phyloP scores from a whole-genome alignment of 1,284 basidiomycete genomes.

The Chalciporus sp. region DNA sequence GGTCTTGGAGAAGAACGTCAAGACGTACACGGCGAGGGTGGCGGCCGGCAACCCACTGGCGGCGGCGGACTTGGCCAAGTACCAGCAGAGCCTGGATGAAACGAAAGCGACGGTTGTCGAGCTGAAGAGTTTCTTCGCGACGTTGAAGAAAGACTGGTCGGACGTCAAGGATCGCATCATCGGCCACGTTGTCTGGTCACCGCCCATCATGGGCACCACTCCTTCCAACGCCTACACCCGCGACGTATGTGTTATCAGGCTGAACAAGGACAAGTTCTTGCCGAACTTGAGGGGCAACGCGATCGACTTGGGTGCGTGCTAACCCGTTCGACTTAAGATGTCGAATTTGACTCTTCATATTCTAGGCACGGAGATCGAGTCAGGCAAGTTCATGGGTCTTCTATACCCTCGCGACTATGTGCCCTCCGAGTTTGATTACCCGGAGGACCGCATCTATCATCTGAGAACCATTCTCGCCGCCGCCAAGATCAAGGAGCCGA shows the following conservation, averaged over 20 bases:
- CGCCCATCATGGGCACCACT: too few relatives aligned
- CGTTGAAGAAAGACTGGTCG: slow-evolving; percentile 10
- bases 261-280: too few relatives aligned
- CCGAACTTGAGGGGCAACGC: too few relatives aligned
- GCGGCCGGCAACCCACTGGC: slow-evolving; percentile 6
- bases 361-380: too few relatives aligned
- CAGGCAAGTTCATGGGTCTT: neutral
- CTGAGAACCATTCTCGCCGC: slow-evolving; percentile 14
- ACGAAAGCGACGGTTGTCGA: slow-evolving; percentile 7
- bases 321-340: too few relatives aligned
- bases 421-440: slow-evolving; percentile 22
- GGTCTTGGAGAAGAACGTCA: slow-evolving; percentile 21
- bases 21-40: slow-evolving; percentile 6
- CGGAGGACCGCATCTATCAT: slow-evolving; percentile 9
- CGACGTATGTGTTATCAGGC: too few relatives aligned
- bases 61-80: slow-evolving; percentile 1
- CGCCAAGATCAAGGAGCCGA: slow-evolving; percentile 13
- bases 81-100: neutral
- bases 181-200: slow-evolving; percentile 18
- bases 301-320: too few relatives aligned
- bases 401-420: slow-evolving; percentile 16
- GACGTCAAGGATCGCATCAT: slow-evolving; percentile 23
- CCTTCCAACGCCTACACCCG: too few relatives aligned
- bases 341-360: too few relatives aligned
- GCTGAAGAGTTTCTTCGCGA: slow-evolving; percentile 6